phyloP scores from a whole-genome alignment of 805 yeast species.

The Myxozyma geophila region DNA sequence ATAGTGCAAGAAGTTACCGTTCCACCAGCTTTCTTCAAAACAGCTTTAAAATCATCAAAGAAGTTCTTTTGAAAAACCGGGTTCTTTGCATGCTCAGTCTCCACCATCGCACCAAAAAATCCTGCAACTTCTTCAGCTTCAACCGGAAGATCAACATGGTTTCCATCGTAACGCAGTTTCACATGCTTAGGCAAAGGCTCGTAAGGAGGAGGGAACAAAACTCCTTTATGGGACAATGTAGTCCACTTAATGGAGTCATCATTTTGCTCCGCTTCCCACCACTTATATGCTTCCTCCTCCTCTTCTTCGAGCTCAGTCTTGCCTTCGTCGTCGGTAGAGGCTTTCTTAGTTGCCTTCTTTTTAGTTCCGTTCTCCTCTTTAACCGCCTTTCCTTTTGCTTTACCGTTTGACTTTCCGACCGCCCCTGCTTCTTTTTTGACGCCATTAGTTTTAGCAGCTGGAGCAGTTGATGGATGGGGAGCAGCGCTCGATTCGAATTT shows the following conservation, averaged over 20 bases:
- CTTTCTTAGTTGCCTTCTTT: conserved; percentile 1
- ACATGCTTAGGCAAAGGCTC: conserved; percentile 81
- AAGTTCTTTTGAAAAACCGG: conserved; percentile 86
- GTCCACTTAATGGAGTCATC: conserved; percentile 85
- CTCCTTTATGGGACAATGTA: conserved; percentile 85
- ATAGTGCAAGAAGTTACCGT: conserved; percentile 45
- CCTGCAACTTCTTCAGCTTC: conserved; percentile 98
- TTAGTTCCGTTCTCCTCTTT: conserved; percentile 5
- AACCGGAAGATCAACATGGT: conserved; percentile 72
- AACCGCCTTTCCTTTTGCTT: conserved; percentile 4
- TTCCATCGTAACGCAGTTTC: conserved; percentile 74
- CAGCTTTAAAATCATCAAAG: conserved; percentile 74
- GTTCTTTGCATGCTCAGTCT: conserved; percentile 85
- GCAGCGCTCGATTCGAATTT: neutral
- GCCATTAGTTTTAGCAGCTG: neutral
- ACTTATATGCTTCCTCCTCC: conserved; percentile 67
- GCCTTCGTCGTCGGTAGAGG: conserved; percentile 1
- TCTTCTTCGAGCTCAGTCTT: conserved; percentile 46
- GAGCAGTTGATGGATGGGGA: conserved; percentile 10
- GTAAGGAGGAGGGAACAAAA: conserved; percentile 89
- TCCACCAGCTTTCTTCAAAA: conserved; percentile 73
- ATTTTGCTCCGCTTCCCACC: conserved; percentile 76
- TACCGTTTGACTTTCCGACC: neutral
- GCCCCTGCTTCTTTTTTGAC: neutral
- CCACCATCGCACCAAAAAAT: conserved; percentile 85